phyloP scores from a whole-genome alignment of 179 eudicot genomes.

The Silene coronaria region DNA sequence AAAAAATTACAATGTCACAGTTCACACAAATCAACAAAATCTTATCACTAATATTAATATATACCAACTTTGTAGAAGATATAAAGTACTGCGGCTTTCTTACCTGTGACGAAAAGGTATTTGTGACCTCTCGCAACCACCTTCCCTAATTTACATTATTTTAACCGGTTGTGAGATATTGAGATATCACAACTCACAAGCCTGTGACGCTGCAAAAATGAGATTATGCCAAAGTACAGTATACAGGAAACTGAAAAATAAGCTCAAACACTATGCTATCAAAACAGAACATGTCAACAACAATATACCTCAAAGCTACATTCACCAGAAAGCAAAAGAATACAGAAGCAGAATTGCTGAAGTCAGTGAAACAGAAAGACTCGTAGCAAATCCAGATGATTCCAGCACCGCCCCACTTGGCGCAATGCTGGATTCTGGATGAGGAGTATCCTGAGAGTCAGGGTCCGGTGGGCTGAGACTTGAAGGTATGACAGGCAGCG shows the following conservation, averaged over 20 bases:
- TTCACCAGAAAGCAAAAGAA: slow-evolving; percentile 30
- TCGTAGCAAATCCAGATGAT: slow-evolving; percentile 33
- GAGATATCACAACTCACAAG: too few relatives aligned
- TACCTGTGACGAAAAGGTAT: too few relatives aligned
- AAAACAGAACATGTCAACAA: slow-evolving; percentile 6
- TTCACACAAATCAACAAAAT: slow-evolving; percentile 9
- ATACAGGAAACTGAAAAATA: background rate
- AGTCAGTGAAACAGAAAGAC: slow-evolving; percentile 15
- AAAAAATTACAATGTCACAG: background rate
- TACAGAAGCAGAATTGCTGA: slow-evolving; percentile 15
- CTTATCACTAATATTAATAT: slow-evolving; percentile 13
- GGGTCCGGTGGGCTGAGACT: slow-evolving; percentile 76
- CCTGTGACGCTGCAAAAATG: too few relatives aligned
- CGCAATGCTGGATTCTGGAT: slow-evolving; percentile 34
- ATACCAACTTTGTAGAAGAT: slow-evolving; percentile 32
- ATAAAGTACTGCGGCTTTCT: too few relatives aligned
- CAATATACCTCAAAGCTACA: slow-evolving; percentile 8
- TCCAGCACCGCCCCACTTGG: slow-evolving; percentile 40
- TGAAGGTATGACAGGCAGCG: slow-evolving; percentile 70
- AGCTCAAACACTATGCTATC: background rate
- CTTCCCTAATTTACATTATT: too few relatives aligned
- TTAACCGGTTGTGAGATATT: too few relatives aligned
- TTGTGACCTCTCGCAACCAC: too few relatives aligned
- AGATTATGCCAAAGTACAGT: slow-evolving; percentile 6
- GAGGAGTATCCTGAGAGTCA: slow-evolving; percentile 36